Conservation (phyloP, 2,329 filamentous ascomycete species). For the Fusarium hainanense region DNA sequence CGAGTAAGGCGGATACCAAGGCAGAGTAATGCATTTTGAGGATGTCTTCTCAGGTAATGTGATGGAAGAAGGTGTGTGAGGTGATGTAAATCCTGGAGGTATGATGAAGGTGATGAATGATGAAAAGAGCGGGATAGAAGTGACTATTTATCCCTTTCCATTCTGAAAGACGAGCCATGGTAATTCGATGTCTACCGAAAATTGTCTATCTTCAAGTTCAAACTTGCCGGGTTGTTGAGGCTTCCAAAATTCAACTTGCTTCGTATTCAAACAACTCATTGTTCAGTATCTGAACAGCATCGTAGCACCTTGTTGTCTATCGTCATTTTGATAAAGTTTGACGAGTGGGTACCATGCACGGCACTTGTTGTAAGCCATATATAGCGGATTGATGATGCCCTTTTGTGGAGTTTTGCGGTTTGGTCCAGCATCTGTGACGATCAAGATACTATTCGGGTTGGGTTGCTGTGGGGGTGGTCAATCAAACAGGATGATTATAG, state of each 20-base stretch:
- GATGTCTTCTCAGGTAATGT: no score
- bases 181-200: not conserved
- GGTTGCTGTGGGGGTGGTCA: not conserved
- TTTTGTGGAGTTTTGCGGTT: not conserved
- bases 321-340: not conserved
- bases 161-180: not conserved
- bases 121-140: not conserved
- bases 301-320: not conserved
- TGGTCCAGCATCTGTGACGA: not conserved
- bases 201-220: not conserved
- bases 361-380: not conserved
- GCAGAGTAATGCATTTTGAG: not conserved
- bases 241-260: not conserved
- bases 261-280: not conserved
- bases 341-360: not conserved
- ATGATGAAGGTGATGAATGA: not conserved
- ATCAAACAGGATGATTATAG: not conserved
- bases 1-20: not conserved
- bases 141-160: not conserved
- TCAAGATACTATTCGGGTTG: not conserved
- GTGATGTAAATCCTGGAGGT: not conserved
- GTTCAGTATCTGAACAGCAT: not conserved
- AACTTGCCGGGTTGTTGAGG: not conserved
- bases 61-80: not conserved
- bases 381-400: not conserved